phyloP scores from a whole-genome alignment of 345 rosid species.

The Lumnitzera littorea region DNA sequence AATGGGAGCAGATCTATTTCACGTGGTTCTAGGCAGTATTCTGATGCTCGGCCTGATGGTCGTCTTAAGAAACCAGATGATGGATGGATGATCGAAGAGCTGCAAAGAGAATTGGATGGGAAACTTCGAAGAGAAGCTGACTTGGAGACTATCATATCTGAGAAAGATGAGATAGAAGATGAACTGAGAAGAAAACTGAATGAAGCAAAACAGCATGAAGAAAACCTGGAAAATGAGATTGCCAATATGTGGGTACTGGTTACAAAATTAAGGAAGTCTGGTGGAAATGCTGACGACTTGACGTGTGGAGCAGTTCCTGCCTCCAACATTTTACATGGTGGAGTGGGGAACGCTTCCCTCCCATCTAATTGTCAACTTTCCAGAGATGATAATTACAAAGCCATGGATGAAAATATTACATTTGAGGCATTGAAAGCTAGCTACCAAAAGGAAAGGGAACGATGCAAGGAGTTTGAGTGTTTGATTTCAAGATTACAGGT shows the following conservation, averaged over 20 bases:
- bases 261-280: conserved; percentile 37
- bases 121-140: conserved; percentile 37
- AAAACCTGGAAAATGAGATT: conserved; percentile 50
- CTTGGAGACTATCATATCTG: conserved; percentile 30
- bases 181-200: conserved; percentile 37
- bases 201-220: conserved; percentile 46
- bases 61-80: conserved; percentile 21
- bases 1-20: conserved; percentile 15
- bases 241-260: conserved; percentile 59
- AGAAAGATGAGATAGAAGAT: conserved; percentile 29
- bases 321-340: conserved; percentile 13
- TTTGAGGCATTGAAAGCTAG: conserved; percentile 25
- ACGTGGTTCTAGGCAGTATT: conserved; percentile 21
- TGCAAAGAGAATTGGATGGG: conserved; percentile 37
- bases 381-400: conserved; percentile 14
- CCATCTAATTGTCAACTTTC: conserved; percentile 15
- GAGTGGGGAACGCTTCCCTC: conserved; percentile 19
- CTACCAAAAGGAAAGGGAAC: conserved; percentile 35
- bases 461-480: conserved; percentile 42
- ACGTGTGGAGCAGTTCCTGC: conserved; percentile 10
- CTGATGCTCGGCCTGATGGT: conserved; percentile 19
- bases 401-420: conserved; percentile 17
- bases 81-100: conserved; percentile 26
- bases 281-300: conserved; percentile 18
- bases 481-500: conserved; percentile 43